Evolutionary conservation across 352 stramenopile species (phyloP), one percentile per base, ranked within the genome.

Genomic region (Phytophthora sansomeana): DNA sequence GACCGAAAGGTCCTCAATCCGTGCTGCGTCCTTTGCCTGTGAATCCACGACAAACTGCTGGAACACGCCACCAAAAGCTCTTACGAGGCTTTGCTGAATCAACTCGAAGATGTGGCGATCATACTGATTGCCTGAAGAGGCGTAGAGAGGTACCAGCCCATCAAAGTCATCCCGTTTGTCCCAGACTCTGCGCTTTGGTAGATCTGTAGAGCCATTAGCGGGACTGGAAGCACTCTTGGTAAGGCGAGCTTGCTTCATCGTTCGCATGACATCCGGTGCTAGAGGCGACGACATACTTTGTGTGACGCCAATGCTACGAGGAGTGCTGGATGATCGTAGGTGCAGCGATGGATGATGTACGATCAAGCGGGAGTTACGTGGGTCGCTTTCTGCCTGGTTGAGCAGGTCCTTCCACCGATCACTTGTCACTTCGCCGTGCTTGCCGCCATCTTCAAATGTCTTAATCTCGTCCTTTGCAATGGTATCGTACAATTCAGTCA

Each of bases 391-490:
- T 28, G 82, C 84, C 56, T 92, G 85, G 35, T 86, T 84, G 5
- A 93, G 52, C 13, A 96, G 46, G 59, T 96, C 87, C 16, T 90
- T 91, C 85, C 85, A 94, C 10, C 87, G 74, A 63, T 93, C 88
- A 0, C 59, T 90, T 11, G 85, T 93, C 6, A 95, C 80, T 72
- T 93, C 85, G 6, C 84, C 83, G 35, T 91, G 73, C 48, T 90
- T 91, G 32, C 85, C 83, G 43, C 78, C 81, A 36, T 96, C 87
- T 58, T 96, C 87, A 39, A 90, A 85, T 1, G 87, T 96, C 47
- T 91, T 91, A 60, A 96, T 90, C 51, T 93, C 82, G 38, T 92
- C 74, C 35, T 77, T 88, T 0, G 81, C 65, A 56, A 96, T 96
- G 4, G 80, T 77, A 17, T 78, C 73, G 72, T 93, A 96, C 26